A percentile compares a stretch with the other conserved stretches of the same genome.
These are phyloP conservation scores for Curvularia spicifera DNA, from an alignment of 2,329 filamentous ascomycete genomes.

Conservation along the genomic window DNA sequence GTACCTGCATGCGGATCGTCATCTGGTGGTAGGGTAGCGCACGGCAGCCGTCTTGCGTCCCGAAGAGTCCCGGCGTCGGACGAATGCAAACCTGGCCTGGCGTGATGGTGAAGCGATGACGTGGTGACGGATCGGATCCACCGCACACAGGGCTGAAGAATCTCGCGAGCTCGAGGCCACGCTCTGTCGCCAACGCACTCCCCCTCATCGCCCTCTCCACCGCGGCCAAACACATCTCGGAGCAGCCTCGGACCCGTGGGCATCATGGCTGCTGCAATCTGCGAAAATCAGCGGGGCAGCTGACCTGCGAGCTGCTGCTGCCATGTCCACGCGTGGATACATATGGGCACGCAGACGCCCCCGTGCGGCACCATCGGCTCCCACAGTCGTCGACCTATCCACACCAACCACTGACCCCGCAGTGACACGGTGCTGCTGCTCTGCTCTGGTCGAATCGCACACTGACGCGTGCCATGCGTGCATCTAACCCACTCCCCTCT, in stretches of 20 bases:
- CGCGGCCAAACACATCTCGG: background rate
- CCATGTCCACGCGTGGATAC: conserved; percentile 1
- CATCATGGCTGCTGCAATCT: background rate
- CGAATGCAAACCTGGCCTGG: conserved; percentile 8
- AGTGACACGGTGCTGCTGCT: conserved; percentile 4
- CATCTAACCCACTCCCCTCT: conserved; percentile 28
- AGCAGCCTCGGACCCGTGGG: conserved; percentile 6
- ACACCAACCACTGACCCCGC: conserved; percentile 1
- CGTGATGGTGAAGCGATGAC: conserved; percentile 15
- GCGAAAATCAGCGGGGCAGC: conserved; percentile 5
- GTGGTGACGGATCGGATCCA: conserved; percentile 9
- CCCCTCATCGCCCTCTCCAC: background rate
- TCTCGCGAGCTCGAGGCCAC: background rate
- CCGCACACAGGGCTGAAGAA: conserved; percentile 15
- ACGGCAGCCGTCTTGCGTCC: conserved; percentile 10
- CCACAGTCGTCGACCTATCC: background rate
- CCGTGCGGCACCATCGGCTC: too few relatives aligned
- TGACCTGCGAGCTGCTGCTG: conserved; percentile 2
- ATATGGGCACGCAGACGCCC: conserved; percentile 1
- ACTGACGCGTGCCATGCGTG: conserved; percentile 44
- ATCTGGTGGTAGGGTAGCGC: conserved; percentile 7
- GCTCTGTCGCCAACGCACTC: background rate
- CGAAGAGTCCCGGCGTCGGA: conserved; percentile 25
- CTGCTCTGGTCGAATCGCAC: conserved; percentile 34
- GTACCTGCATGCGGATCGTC: conserved; percentile 19